Conservation (phyloP, 1,139 yeast genomes). For the Suhomyces taliae region DNA sequence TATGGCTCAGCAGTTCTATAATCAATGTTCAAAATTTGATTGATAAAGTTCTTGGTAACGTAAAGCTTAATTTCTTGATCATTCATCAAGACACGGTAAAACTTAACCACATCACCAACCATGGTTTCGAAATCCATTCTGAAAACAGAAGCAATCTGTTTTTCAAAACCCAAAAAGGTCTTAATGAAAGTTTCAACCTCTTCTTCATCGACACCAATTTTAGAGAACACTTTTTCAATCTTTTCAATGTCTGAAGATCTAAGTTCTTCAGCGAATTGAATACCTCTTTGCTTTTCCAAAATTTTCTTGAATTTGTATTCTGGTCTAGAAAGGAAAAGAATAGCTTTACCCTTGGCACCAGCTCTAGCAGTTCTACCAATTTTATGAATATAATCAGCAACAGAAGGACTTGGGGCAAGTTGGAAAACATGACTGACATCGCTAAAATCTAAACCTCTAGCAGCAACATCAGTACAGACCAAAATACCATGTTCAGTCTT, state of each 20-base stretch:
- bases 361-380: slow-evolving; percentile 99
- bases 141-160: slow-evolving; percentile 28
- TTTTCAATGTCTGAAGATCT: slow-evolving; percentile 14
- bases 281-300: slow-evolving; percentile 47
- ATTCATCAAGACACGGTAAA: slow-evolving; percentile 16
- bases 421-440: slow-evolving; percentile 98
- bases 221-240: slow-evolving; percentile 11
- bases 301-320: slow-evolving; percentile 51
- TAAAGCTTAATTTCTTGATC: slow-evolving; percentile 17
- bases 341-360: slow-evolving; percentile 73
- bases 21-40: slow-evolving; percentile 13
- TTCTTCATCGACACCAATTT: slow-evolving; percentile 14
- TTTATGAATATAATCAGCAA: slow-evolving; percentile 83
- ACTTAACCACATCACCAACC: slow-evolving; percentile 12
- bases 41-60: slow-evolving; percentile 14
- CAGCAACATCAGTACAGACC: slow-evolving; percentile 96
- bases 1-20: slow-evolving; percentile 16
- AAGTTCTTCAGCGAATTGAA: slow-evolving; percentile 46
- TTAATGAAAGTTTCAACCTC: slow-evolving; percentile 14
- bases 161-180: slow-evolving; percentile 15
- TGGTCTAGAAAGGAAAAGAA: slow-evolving; percentile 46
- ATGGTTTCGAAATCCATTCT: slow-evolving; percentile 20
- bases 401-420: slow-evolving; percentile 83
- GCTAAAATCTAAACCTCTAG: slow-evolving; percentile 96
- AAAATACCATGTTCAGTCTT: slow-evolving; percentile 63